Base-by-base conservation (phyloP, 306 rosid species). In the Prosopis cineraria region DNA sequence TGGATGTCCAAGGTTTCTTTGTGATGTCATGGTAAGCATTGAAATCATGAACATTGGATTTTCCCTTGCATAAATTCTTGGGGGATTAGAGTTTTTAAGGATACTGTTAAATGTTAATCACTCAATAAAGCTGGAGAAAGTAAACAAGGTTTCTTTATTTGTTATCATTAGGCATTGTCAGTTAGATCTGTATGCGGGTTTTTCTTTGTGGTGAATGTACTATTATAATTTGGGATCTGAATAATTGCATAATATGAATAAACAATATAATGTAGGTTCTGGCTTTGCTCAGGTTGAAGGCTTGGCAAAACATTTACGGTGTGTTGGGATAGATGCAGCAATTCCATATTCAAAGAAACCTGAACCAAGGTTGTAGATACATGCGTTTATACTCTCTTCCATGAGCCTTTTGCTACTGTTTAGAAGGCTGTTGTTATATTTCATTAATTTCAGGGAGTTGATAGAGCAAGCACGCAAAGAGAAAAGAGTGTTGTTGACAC, bases 301-400 rank as follows among this genome's bases (percentile, higher is more conserved):
- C 78, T 87, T 94, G 84, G 98, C 97, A 70, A 94, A 94, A 88
- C 97, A 94, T 87, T 84, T 94, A 86, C 87, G 97, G 13, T 94
- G 97, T 73, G 97, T 90, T 70, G 97, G 98, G 82, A 80, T 94
- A 53, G 97, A 94, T 87, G 98, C 97, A 72, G 98, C 97, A 78
- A 79, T 89, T 69, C 96, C 98, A 44, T 48, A 43, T 81, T 87
- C 93, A 43, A 92, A 88, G 89, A 94, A 83, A 83, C 96, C 98
- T 25, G 93, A 87, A 74, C 72, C 97, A 80, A 90, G 98, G 97
- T 94, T 70, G 60, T 78, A 33, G 60, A 62, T 81, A 52, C 67
- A 40, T 73, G n/a, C 68, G 71, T 52, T 68, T 76, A 39, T 52
- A 44, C 66, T 66, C 58, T 85, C 41, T 76, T 7, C 47, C 29